A percentile compares a stretch with the other conserved stretches of the same genome.
phyloP scores from a whole-genome alignment of 805 yeast species.

The Komagataella populi region DNA sequence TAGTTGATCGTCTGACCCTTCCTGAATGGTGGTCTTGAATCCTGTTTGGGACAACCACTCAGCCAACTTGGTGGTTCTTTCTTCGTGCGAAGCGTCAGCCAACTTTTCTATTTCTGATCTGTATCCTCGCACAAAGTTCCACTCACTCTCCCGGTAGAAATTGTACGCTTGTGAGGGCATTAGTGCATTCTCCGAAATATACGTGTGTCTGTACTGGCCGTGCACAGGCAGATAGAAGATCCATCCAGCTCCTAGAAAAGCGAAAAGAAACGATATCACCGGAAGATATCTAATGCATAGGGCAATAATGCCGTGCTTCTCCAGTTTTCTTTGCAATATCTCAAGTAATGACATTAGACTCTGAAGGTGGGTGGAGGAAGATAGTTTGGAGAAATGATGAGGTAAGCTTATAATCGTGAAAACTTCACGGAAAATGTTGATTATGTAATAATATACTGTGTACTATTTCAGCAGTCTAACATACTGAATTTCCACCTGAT shows the following conservation, averaged over 20 bases:
- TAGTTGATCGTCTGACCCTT: constrained; percentile 17
- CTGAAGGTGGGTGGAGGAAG: background rate
- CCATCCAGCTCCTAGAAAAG: constrained; percentile 38
- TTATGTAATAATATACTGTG: background rate
- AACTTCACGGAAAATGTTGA: background rate
- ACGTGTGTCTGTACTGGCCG: constrained; percentile 74
- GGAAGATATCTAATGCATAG: constrained; percentile 29
- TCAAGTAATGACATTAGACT: constrained; percentile 31
- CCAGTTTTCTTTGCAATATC: constrained; percentile 25
- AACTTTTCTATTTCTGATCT: constrained; percentile 40
- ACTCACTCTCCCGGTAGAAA: constrained; percentile 85
- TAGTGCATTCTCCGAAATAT: constrained; percentile 89
- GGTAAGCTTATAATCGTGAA: background rate
- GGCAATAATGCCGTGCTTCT: constrained; percentile 32
- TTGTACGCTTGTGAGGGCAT: constrained; percentile 94
- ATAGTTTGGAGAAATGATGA: background rate
- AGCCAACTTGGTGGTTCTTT: constrained; percentile 32
- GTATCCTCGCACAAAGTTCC: constrained; percentile 84
- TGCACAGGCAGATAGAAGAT: constrained; percentile 59
- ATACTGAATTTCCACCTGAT: constrained; percentile 46
- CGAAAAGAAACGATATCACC: constrained; percentile 24
- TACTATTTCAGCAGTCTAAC: constrained; percentile 32
- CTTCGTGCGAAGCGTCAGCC: constrained; percentile 14
- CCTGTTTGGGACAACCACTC: constrained; percentile 64
- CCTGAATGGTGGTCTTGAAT: constrained; percentile 39